phyloP scores from a whole-genome alignment of 2,329 filamentous ascomycete genomes.

The Stagonosporopsis tanaceti region DNA sequence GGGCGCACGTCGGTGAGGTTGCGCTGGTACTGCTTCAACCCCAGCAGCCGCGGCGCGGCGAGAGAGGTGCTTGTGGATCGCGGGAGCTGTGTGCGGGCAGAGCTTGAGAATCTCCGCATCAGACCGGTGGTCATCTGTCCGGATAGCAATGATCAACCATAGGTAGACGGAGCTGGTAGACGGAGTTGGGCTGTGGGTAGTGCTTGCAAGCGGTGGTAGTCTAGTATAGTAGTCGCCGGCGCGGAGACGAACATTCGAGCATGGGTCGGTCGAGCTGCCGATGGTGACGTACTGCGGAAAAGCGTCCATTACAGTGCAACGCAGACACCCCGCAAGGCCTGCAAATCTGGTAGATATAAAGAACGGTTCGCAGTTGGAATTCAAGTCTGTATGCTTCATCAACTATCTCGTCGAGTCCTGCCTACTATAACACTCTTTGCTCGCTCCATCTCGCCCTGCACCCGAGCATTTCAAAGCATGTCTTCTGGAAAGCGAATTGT shows the following conservation, averaged over 20 bases:
- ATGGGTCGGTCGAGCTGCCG: constrained; percentile 18
- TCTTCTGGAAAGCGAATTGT: constrained; percentile 52
- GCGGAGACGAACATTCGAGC: constrained; percentile 17
- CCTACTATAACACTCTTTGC: not conserved
- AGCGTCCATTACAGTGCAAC: not conserved
- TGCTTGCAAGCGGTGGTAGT: not conserved
- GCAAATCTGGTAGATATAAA: constrained; percentile 5
- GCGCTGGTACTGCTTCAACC: constrained; percentile 45
- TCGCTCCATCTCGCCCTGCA: not conserved
- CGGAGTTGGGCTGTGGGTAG: constrained; percentile 17
- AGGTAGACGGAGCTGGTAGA: constrained; percentile 22
- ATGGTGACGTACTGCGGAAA: constrained; percentile 29
- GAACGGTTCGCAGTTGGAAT: not conserved
- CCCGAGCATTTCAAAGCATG: constrained; percentile 25
- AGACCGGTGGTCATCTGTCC: constrained; percentile 53
- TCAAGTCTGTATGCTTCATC: constrained; percentile 1
- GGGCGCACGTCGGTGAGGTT: constrained; percentile 44
- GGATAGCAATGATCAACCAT: constrained; percentile 43
- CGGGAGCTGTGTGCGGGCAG: constrained; percentile 46
- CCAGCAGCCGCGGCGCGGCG: constrained; percentile 38
- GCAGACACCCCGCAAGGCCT: constrained; percentile 12
- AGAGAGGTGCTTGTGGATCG: constrained; percentile 31
- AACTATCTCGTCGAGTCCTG: constrained; percentile 1
- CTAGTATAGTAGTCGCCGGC: constrained; percentile 19
- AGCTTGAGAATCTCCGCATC: constrained; percentile 57